phyloP scores from a whole-genome alignment of 305 asterid genomes.

The Fraxinus greggii region DNA sequence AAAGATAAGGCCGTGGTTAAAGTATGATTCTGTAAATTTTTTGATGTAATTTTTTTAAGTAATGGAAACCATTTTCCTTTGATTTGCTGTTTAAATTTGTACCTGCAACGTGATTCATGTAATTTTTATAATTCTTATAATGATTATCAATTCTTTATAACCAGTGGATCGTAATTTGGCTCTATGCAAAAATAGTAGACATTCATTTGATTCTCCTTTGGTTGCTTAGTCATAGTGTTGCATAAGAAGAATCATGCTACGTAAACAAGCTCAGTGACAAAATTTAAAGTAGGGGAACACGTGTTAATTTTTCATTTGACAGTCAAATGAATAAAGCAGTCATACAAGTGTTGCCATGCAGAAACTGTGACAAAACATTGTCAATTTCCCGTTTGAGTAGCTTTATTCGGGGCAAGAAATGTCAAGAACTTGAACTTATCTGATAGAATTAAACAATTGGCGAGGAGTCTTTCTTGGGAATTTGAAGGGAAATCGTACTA shows the following conservation, averaged over 20 bases:
- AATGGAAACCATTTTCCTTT: not conserved
- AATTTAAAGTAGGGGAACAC: not conserved
- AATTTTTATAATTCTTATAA: not conserved
- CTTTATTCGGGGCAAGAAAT: too few species aligned
- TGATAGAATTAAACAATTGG: too few species aligned
- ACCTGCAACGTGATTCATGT: constrained; percentile 5
- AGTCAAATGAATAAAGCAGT: too few species aligned
- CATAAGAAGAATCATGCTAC: not conserved
- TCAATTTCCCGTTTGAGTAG: too few species aligned
- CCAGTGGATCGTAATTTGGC: not conserved
- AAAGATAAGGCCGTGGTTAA: constrained; percentile 42
- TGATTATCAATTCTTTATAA: not conserved
- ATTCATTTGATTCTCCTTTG: not conserved
- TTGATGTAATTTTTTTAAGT: not conserved
- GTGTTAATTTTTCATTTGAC: not conserved
- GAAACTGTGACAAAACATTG: too few species aligned
- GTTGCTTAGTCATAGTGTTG: not conserved
- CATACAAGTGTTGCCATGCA: too few species aligned
- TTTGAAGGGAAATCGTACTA: not conserved
- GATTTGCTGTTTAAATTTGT: constrained; percentile 18
- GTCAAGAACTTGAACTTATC: not conserved
- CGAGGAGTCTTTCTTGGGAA: not conserved
- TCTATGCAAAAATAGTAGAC: not conserved
- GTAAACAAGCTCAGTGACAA: too few species aligned
- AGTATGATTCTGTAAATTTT: constrained; percentile 25